phyloP scores from a whole-genome alignment of 169 alveolate genomes.

The Fabrea salina region DNA sequence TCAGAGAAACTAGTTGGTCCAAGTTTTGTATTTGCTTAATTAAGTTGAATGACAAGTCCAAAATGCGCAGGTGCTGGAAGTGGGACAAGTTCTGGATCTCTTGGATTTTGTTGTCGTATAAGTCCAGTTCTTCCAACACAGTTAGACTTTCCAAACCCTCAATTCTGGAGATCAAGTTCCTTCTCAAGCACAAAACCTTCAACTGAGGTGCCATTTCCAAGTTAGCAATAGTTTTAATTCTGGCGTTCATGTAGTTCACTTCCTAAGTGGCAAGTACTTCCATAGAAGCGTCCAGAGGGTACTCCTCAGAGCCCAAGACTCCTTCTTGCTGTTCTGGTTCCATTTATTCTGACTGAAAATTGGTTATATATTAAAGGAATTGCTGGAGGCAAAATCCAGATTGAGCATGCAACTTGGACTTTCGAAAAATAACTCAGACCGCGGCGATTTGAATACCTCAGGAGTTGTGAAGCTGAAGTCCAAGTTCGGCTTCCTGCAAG shows the following conservation, averaged over 20 bases:
- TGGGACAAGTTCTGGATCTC: constrained; percentile 41
- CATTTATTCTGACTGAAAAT: too few relatives aligned
- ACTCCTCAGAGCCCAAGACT: background rate
- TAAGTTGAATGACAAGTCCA: constrained; percentile 44
- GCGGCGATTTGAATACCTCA: background rate
- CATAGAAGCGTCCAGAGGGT: background rate
- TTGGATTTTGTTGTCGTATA: constrained; percentile 51
- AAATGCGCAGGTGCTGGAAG: constrained; percentile 36
- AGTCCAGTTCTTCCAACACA: constrained; percentile 42
- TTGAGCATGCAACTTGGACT: constrained; percentile 29
- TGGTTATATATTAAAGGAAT: too few relatives aligned
- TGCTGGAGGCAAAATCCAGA: too few relatives aligned
- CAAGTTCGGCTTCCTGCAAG: background rate
- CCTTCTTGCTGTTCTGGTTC: too few relatives aligned
- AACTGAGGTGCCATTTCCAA: background rate
- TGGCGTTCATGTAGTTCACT: background rate
- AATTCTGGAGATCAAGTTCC: constrained; percentile 42
- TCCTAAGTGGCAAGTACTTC: background rate
- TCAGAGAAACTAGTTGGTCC: constrained; percentile 35
- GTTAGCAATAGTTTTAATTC: background rate
- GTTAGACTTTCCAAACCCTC: constrained; percentile 41
- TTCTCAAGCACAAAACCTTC: background rate
- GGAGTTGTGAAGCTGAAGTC: background rate
- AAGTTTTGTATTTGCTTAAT: constrained; percentile 46
- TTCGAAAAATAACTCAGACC: background rate